Evolutionary conservation across 169 alveolate species (phyloP).

Genomic region (Eimeria falciformis): DNA sequence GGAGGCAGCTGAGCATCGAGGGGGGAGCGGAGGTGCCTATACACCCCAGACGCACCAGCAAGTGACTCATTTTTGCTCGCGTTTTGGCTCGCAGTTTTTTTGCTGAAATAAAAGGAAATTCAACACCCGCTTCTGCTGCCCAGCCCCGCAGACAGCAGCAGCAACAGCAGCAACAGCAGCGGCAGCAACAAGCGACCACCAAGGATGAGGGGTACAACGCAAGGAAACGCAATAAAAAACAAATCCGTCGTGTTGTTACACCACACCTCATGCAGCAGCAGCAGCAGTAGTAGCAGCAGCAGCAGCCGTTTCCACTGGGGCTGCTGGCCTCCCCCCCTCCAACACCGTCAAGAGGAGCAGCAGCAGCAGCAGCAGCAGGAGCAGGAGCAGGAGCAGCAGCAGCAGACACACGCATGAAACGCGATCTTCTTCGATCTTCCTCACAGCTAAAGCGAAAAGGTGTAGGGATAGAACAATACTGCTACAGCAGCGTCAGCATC

Average conservation of each 20-base stretch:
- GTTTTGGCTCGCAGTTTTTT: neutral
- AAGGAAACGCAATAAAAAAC: neutral
- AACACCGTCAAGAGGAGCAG: neutral
- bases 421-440: neutral
- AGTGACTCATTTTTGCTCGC: neutral
- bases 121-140: neutral
- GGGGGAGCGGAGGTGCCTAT: neutral
- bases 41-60: neutral
- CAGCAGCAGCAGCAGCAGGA: neutral
- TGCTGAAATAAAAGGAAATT: neutral
- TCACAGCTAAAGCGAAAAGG: neutral
- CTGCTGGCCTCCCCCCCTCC: neutral
- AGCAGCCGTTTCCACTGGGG: neutral
- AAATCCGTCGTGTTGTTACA: neutral
- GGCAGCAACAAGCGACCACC: neutral
- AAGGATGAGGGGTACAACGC: neutral
- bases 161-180: slow-evolving; percentile 4
- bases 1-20: neutral
- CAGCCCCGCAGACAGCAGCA: slow-evolving; percentile 10
- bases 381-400: neutral
- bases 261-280: neutral
- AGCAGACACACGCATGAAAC: neutral
- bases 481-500: neutral
- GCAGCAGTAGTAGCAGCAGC: neutral
- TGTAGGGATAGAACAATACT: neutral